These are phyloP conservation scores for Cocos nucifera DNA, from an alignment of 176 grass and related monocot genomes.

Conservation along the genomic window DNA sequence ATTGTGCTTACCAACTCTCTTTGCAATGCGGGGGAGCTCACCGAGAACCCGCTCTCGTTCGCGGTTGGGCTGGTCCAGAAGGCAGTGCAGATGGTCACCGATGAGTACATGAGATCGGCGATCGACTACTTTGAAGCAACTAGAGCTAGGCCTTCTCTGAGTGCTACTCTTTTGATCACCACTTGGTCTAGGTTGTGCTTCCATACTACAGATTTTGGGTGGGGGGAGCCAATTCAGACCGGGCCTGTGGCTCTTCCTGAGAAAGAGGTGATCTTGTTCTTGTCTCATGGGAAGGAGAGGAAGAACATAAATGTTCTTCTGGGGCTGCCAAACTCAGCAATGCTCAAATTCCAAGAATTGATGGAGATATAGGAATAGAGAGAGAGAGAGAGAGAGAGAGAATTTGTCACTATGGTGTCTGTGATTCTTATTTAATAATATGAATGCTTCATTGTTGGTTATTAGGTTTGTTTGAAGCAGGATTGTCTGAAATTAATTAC, in stretches of 20 bases:
- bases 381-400: not conserved
- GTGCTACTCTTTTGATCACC: constrained; percentile 77
- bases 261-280: constrained; percentile 90
- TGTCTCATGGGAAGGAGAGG: constrained; percentile 71
- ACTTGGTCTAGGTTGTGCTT: constrained; percentile 83
- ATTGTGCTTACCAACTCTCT: constrained; percentile 66
- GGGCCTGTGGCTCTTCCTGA: constrained; percentile 83
- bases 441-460: too few species aligned
- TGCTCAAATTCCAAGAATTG: constrained; percentile 72
- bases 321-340: constrained; percentile 61
- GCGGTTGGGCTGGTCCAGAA: constrained; percentile 48
- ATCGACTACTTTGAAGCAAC: constrained; percentile 92
- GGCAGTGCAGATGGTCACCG: constrained; percentile 58
- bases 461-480: too few species aligned
- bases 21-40: constrained; percentile 44
- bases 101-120: constrained; percentile 86
- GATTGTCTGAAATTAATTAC: too few species aligned
- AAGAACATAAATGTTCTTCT: constrained; percentile 87
- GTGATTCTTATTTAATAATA: too few species aligned
- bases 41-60: constrained; percentile 34
- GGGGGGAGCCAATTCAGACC: constrained; percentile 60
- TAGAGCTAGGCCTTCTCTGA: constrained; percentile 59
- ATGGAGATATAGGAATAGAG: constrained; percentile 32
- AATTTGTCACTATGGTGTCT: too few species aligned
- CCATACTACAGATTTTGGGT: constrained; percentile 78